Evolutionary conservation across 345 rosid species (phyloP), one percentile per base, ranked within the genome.

Genomic region (Bruguiera gymnorhiza): DNA sequence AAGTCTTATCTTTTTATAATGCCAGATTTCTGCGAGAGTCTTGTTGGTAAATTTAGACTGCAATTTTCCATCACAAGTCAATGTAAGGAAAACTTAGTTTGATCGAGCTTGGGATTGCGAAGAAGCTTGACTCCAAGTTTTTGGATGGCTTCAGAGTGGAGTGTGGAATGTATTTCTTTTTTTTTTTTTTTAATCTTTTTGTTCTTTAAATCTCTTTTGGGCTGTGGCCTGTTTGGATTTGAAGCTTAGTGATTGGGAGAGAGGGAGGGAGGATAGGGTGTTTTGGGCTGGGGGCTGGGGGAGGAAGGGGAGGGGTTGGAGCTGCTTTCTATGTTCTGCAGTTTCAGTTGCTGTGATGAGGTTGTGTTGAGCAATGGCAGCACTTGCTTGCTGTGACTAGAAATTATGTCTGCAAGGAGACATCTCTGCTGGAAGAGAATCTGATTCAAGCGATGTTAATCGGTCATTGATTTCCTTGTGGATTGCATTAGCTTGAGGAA

Each of bases 401-500:
- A 71, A 60, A 69, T 62, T 34, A 21, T 64, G 61, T 79, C 76
- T 69, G 76, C 83, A 48, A 80, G 83, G 82, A 79, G 80, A 63
- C 80, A 62, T 74, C 70, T 70, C 80, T 58, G 86, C 78, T 81
- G 81, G 83, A 76, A 80, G 69, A 66, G 94, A 77, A 79, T 83
- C 77, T 70, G 74, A 74, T 84, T 80, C 77, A 39, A 62, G 83
- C 80, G 87, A 79, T 81, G 78, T 68, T 63, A 89, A 81, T 78
- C 88, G 77, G 51, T 84, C 84, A 5, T 83, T 80, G 82, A 79
- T 83, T 80, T 85, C 82, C 79, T 88, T 75, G 75, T 87, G 92
- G 87, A 83, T 86, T 81, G 83, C 84, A 66, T 79, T 79, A 83
- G 75, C 86, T 80, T 89, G 78, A 79, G 75, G 91, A 86, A 80